Percentiles rank a stretch among this genome's conserved stretches.
Conservation (phyloP, 2,329 filamentous ascomycete genomes). For the Epichloe gansuensis region DNA sequence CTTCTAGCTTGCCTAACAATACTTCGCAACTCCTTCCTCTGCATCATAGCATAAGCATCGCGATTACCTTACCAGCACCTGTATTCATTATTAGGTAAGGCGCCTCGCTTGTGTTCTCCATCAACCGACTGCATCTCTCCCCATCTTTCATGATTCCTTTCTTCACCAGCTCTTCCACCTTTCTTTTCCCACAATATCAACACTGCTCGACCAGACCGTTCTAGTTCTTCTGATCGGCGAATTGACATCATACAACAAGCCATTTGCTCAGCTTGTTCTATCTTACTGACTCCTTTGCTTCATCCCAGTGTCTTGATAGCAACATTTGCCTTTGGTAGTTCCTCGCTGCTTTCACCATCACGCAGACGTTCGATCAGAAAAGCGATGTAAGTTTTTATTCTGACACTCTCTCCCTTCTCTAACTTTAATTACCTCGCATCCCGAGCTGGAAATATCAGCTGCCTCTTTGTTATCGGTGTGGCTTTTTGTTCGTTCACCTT, state of each 20-base stretch:
- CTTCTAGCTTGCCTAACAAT: constrained; percentile 5
- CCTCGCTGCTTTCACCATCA: constrained; percentile 17
- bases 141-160: constrained; percentile 8
- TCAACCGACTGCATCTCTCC: constrained; percentile 4
- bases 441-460: not conserved
- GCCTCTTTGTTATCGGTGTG: not conserved
- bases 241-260: constrained; percentile 23
- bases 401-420: no score
- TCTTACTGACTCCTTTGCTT: constrained; percentile 49
- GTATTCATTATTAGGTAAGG: constrained; percentile 11
- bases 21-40: constrained; percentile 9
- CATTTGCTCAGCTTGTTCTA: constrained; percentile 49
- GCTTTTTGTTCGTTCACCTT: not conserved
- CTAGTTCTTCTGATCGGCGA: constrained; percentile 15
- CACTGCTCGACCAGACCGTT: constrained; percentile 28
- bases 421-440: not conserved
- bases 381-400: constrained; percentile 16
- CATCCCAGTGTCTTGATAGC: constrained; percentile 40
- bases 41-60: constrained; percentile 11
- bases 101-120: constrained; percentile 7
- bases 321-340: constrained; percentile 28
- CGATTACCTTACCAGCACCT: constrained; percentile 10
- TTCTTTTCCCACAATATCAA: constrained; percentile 33
- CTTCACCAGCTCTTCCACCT: constrained; percentile 9
- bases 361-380: constrained; percentile 14